These are phyloP conservation scores for Pythium apleroticum DNA, from an alignment of 352 stramenopile genomes.

Conservation along the genomic window DNA sequence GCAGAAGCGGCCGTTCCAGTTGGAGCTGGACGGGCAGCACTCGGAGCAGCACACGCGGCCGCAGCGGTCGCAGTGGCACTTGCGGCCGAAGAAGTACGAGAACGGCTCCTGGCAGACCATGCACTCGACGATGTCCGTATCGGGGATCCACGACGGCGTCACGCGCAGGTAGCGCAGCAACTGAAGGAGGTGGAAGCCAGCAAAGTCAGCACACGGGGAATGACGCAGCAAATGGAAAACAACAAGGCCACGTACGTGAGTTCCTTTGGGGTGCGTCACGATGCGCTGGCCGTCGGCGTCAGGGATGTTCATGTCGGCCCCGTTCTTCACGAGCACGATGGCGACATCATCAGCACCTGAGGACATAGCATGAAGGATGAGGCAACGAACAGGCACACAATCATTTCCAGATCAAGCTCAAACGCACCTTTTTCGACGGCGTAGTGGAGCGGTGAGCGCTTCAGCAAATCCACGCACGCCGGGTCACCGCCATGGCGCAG, in stretches of 20 bases:
- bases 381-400: neutral
- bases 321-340: slow-evolving; percentile 57
- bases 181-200: too few relatives aligned
- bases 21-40: slow-evolving; percentile 63
- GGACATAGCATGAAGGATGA: neutral
- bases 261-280: slow-evolving; percentile 55
- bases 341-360: slow-evolving; percentile 66
- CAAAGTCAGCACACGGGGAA: too few relatives aligned
- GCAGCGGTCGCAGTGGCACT: slow-evolving; percentile 72
- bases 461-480: slow-evolving; percentile 59
- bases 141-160: slow-evolving; percentile 65
- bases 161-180: slow-evolving; percentile 54
- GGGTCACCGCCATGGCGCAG: slow-evolving; percentile 58
- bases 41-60: slow-evolving; percentile 78
- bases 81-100: slow-evolving; percentile 69
- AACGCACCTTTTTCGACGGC: slow-evolving; percentile 68
- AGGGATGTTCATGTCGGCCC: slow-evolving; percentile 69
- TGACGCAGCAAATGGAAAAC: too few relatives aligned
- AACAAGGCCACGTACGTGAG: slow-evolving; percentile 40
- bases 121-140: slow-evolving; percentile 51
- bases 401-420: neutral
- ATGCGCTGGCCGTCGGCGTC: slow-evolving; percentile 61
- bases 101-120: slow-evolving; percentile 79
- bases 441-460: slow-evolving; percentile 75
- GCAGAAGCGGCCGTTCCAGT: slow-evolving; percentile 72